Conservation (phyloP, 2,329 filamentous ascomycete genomes). For the Kalmusia sp. region DNA sequence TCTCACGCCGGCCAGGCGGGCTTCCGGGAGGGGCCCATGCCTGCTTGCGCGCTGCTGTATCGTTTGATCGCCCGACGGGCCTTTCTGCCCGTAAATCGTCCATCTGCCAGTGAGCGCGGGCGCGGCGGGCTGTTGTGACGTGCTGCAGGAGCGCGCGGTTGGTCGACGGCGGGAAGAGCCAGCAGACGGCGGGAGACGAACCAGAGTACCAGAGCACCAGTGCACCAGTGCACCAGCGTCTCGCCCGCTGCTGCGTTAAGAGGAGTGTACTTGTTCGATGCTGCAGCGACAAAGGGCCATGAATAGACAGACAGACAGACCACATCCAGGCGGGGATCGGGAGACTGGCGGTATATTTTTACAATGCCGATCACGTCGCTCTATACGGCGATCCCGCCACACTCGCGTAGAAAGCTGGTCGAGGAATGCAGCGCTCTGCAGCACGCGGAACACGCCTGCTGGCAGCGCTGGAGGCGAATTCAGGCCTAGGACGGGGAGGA, state of each 20-base stretch:
- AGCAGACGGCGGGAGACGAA: neutral
- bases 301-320: too few relatives aligned
- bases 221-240: neutral
- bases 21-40: conserved; percentile 25
- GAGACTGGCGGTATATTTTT: neutral
- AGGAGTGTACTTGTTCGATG: neutral
- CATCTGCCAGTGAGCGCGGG: conserved; percentile 1
- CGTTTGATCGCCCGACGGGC: conserved; percentile 37
- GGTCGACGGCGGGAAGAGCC: conserved; percentile 1
- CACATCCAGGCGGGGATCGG: neutral
- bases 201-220: neutral
- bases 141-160: conserved; percentile 10
- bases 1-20: conserved; percentile 20
- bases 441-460: too few relatives aligned
- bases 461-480: neutral
- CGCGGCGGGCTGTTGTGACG: conserved; percentile 28
- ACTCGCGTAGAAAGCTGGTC: neutral
- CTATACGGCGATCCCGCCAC: conserved; percentile 6
- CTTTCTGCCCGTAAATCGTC: conserved; percentile 5
- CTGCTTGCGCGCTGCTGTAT: conserved; percentile 25
- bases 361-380: conserved; percentile 6
- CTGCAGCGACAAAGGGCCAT: too few relatives aligned
- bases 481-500: neutral
- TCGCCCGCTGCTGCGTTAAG: neutral
- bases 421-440: conserved; percentile 1